Evolutionary conservation across 177 flowering plant species (phyloP), one percentile per base, ranked within the genome.

Genomic region (Tripterygium wilfordii): DNA sequence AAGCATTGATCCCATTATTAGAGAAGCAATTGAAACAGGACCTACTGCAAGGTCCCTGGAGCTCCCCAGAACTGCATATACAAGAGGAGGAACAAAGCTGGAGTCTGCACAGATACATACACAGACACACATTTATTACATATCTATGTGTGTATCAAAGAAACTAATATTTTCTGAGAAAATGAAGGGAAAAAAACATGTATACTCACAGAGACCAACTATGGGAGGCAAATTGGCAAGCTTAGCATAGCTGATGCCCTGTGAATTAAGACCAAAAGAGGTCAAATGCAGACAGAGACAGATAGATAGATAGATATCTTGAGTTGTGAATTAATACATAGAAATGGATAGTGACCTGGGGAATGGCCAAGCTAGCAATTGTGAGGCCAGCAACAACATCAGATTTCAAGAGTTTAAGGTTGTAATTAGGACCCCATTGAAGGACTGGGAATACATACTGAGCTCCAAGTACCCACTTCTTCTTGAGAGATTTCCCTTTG

Each of bases 31-130:
- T 3, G 97, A 86, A 21, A 89, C 97, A 12, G 97, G 95, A 2
- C 97, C 97, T 0, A 89, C 97, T 57, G 92, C 97, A 4, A 89
- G 74, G 51, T 89, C 82, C 40, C 80, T 83, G 3, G 95, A 89
- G 60, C 97, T 89, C 36, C 97, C 97, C 20, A 89, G 72, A 12
- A 77, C 79, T 33, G 95, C 83, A 69, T 89, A 89, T 8, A 89
- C 74, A 1, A 89, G 68, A 1, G 97, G 97, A 20, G 97, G 97
- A 20, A 82, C 95, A 74, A 89, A 89, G 61, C 97, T 89, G n/a
- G 97, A 89, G 77, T 85, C 97, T 89, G 22, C 48, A 56, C 18
- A 49, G 19, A n/a, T n/a, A n/a, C n/a, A n/a, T n/a, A n/a, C n/a
- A n/a, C n/a, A n/a, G n/a, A n/a, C n/a, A n/a, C n/a, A n/a, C n/a